Evolutionary conservation across 352 stramenopile genomes (phyloP), one percentile per base, ranked within the genome.

Genomic region (Phytopythium litorale): DNA sequence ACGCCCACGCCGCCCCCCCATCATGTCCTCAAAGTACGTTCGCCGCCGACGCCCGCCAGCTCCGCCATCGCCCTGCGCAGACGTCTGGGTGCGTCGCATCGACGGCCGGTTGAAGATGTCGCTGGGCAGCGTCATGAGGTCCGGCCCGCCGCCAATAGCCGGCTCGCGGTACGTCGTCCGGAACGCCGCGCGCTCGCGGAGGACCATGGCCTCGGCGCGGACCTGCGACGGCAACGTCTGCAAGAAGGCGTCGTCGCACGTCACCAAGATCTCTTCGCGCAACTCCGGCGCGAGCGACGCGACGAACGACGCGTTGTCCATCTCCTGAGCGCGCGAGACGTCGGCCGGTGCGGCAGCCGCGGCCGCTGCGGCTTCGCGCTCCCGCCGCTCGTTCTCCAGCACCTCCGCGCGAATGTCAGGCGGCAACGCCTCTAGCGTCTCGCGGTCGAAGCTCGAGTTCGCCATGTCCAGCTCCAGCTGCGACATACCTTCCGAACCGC

Each of bases 271-370:
- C 66, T 99, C 97, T 70, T 98, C 81, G 35, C 97, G 86, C 25
- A 99, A 71, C 54, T 99, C 96, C 19, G 96, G 95, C 7, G 93
- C 84, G 9, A 99, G 64, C 4, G 97, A 99, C 7, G 97, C 96
- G 11, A 99, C 81, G 75, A 99, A 99, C 12, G 93, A 98, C 33
- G 96, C 96, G 75, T 98, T 99, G 72, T 99, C 97, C 96, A 99
- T 99, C 54, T 99, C 96, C 76, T 99, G 88, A 23, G 97, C 97
- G 49, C 96, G 92, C 18, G 94, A 97, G 7, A 97, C 96, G 73
- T 99, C 97, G 16, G 91, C 83, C 55, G 92, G 80, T 16, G 86
- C 79, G 33, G 70, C 75, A 18, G 88, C 78, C 16, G 84, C 75
- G 35, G 84, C 78, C 46, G 85, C 76, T 58, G 80, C 69, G 62